Evolutionary conservation across 805 yeast genomes (phyloP), one percentile per base, ranked within the genome.

Genomic region (Starmerella asiatica): DNA sequence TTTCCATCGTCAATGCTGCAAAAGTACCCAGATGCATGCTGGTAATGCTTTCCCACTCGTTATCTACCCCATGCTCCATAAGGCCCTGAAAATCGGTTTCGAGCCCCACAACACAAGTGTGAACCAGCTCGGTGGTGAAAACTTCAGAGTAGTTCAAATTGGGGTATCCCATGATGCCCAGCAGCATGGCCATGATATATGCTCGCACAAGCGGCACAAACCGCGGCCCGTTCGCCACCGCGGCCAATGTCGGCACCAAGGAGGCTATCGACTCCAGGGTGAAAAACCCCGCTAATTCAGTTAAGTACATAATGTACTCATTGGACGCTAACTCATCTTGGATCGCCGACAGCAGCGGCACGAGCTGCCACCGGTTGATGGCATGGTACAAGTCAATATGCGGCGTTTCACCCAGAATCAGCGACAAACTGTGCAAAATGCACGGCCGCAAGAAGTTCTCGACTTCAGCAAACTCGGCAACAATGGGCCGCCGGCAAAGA

Each of bases 341-440:
- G 6, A 42, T 15, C 8, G 32, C 39, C 2, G 32, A 14, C n/a
- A 42, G 21, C 18, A 42, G 21, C 12, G 43, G 34, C 3, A 34
- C 27, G 12, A 42, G 34, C 26, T 35, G 28, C 33, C 32, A 32
- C 5, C 32, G 17, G 9, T 26, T 31, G 23, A 38, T 28, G 7
- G 18, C 18, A 5, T 6, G 11, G 9, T 21, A 19, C 6, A 15
- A n/a, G 16, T 18, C 6, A 6, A 31, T 18, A n/a, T 19, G 19
- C n/a, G 8, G 14, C 18, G 21, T 3, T 17, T 33, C 34, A 17
- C 31, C 24, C 21, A 41, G 21, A 5, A 29, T 21, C 33, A 41
- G 21, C 3, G 44, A 32, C 15, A 36, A 3, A 5, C 33, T 23
- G 17, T 43, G 44, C 1, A 42, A 28, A 19, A 44, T 21, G 3